A percentile compares a stretch with the other conserved stretches of the same genome.
phyloP scores from a whole-genome alignment of 805 yeast species.

The Kluyveromyces aestuarii region DNA sequence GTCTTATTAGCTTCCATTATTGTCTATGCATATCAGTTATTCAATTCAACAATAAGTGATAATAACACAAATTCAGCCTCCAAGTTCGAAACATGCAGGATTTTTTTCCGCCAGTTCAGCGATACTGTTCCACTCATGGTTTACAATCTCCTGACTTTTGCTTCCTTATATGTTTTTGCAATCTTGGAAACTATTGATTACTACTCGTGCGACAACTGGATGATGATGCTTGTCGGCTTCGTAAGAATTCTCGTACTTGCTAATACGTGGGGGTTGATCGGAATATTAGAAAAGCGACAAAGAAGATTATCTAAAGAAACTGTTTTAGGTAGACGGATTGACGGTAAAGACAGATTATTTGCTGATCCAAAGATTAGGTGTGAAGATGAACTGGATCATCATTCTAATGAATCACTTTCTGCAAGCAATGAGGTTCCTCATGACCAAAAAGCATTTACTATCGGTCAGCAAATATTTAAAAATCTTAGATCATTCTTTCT shows the following conservation, averaged over 20 bases:
- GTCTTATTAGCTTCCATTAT: constrained; percentile 10
- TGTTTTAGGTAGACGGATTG: constrained; percentile 24
- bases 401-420: background rate
- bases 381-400: constrained; percentile 1
- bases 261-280: constrained; percentile 27
- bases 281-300: constrained; percentile 23
- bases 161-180: constrained; percentile 10
- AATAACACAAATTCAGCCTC: constrained; percentile 7
- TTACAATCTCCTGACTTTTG: constrained; percentile 14
- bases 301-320: constrained; percentile 18
- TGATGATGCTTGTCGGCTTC: constrained; percentile 14
- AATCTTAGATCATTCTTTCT: background rate
- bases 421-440: background rate
- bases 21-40: constrained; percentile 18
- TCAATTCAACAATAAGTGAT: constrained; percentile 18
- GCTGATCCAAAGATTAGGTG: constrained; percentile 18
- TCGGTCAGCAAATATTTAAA: background rate
- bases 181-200: constrained; percentile 10
- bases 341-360: constrained; percentile 21
- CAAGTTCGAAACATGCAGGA: background rate
- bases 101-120: constrained; percentile 20
- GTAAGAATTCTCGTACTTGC: constrained; percentile 22
- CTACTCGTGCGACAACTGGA: constrained; percentile 13
- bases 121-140: constrained; percentile 20
- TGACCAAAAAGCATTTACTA: background rate